Conservation (phyloP, 208 protist genomes). For the Porcisia deanei region DNA sequence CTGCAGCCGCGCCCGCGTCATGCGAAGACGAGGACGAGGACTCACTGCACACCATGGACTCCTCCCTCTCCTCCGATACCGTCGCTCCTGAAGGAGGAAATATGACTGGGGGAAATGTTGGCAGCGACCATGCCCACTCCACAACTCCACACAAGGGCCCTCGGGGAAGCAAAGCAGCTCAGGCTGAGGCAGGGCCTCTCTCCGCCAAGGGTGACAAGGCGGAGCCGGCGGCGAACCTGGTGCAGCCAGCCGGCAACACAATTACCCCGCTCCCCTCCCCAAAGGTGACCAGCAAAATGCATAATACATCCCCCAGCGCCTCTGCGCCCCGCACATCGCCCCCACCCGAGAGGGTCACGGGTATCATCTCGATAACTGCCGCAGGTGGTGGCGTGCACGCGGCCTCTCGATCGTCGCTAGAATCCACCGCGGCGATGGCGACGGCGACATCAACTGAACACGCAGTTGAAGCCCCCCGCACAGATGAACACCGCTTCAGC, state of each 20-base stretch:
- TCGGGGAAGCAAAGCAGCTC: not conserved
- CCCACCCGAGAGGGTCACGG: not conserved
- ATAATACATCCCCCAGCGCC: not conserved
- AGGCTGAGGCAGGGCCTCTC: not conserved
- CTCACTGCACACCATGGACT: constrained; percentile 33
- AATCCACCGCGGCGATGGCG: not conserved
- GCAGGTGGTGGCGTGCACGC: not conserved
- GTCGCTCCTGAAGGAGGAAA: not conserved
- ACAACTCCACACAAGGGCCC: not conserved
- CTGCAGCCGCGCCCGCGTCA: not conserved
- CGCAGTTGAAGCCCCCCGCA: not conserved
- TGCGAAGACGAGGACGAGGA: constrained; percentile 2
- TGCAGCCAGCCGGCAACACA: not conserved
- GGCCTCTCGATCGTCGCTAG: not conserved
- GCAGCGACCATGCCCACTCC: not conserved
- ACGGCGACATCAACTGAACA: not conserved
- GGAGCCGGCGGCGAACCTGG: constrained; percentile 13
- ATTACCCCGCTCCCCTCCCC: constrained; percentile 2
- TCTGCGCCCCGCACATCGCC: not conserved
- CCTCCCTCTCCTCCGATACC: constrained; percentile 14
- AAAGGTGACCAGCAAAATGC: not conserved
- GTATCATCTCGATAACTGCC: not conserved
- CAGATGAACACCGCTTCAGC: constrained; percentile 20
- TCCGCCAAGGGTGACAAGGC: not conserved
- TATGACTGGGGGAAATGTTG: not conserved